These are phyloP conservation scores for Aspergillus sp. DNA, from an alignment of 2,329 filamentous ascomycete species.

Conservation along the genomic window DNA sequence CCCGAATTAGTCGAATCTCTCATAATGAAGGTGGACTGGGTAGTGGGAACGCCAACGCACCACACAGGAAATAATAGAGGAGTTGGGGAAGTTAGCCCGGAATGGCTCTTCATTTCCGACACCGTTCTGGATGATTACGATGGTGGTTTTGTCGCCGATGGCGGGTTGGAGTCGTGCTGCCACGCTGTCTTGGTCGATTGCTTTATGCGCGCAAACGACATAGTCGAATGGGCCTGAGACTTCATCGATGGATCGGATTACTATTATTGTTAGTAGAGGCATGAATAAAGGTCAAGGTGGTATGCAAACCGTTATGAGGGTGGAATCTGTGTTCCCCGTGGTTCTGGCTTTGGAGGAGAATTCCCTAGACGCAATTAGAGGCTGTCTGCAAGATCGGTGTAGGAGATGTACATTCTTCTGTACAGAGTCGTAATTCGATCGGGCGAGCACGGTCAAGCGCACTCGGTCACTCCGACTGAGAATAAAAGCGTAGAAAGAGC, in stretches of 20 bases:
- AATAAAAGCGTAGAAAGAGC: slow-evolving; percentile 59
- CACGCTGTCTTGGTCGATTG: slow-evolving; percentile 41
- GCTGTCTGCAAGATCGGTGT: not conserved
- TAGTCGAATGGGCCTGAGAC: slow-evolving; percentile 29
- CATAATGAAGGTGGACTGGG: not conserved
- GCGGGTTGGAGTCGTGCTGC: slow-evolving; percentile 35
- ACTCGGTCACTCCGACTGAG: slow-evolving; percentile 45
- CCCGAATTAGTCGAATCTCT: no score
- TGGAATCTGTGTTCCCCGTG: slow-evolving; percentile 40
- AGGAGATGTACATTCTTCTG: slow-evolving; percentile 33
- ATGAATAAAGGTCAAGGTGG: no score
- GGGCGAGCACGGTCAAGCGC: slow-evolving; percentile 43
- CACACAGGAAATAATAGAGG: slow-evolving; percentile 39
- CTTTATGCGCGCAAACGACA: slow-evolving; percentile 41
- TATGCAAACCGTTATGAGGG: slow-evolving; percentile 21
- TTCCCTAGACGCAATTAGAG: slow-evolving; percentile 28
- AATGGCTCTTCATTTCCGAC: slow-evolving; percentile 44
- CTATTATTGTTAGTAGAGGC: slow-evolving; percentile 31
- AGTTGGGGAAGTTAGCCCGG: slow-evolving; percentile 28
- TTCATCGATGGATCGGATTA: slow-evolving; percentile 40
- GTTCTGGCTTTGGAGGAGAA: slow-evolving; percentile 43
- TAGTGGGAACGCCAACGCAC: slow-evolving; percentile 42
- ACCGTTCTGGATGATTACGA: slow-evolving; percentile 43
- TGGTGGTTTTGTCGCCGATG: slow-evolving; percentile 38
- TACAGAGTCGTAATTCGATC: slow-evolving; percentile 48